Base-by-base conservation (phyloP, 2,329 filamentous ascomycete species). In the Colletotrichum caudatum region DNA sequence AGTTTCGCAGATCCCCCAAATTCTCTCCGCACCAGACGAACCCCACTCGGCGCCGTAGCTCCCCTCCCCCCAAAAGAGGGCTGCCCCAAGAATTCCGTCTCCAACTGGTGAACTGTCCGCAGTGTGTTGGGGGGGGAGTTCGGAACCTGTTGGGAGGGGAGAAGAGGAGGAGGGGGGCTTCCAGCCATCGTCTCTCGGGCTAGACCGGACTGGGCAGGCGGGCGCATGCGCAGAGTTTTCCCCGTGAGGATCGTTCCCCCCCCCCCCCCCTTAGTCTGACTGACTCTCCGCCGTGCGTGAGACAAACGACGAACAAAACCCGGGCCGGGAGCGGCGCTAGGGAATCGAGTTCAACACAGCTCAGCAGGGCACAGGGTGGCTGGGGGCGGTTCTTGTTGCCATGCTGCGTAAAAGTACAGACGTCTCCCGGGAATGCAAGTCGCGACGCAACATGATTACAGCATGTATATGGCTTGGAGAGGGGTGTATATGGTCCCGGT, bases 281-380 rank as follows among this genome's bases (percentile, higher is more conserved):
- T 16, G 16, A 23, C 23, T 44, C 29, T 29, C 44, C 44, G 46
- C 46, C 46, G 46, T 35, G 23, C 18, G 16, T 57, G 64, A 71
- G 64, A 71, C 69, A 71, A 54, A 39, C 20, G 53, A 71, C 69
- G 69, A 71, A 53, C 64, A 68, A 68, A 71, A 71, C n/a, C 69
- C 69, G 69, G 69, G 53, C 35, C 37, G 50, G 56, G 51, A 26
- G 68, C 37, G n/a, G 29, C 57, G 69, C 69, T 63, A 66, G 56
- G 50, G 54, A 69, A 65, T 39, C 39, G 51, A 39, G 14, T 9
- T 5, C 14, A 16, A 44, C 37, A 46, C 37, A 63, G 37, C 6
- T 46, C 61, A 8, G 50, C 50, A 53, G 46, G 37, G 12, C 20
- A 23, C 18, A 29, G 33, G 46, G 33, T 18, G 18, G 3, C 23